phyloP scores from a whole-genome alignment of 2,329 filamentous ascomycete genomes.

The Neofusicoccum sp. region DNA sequence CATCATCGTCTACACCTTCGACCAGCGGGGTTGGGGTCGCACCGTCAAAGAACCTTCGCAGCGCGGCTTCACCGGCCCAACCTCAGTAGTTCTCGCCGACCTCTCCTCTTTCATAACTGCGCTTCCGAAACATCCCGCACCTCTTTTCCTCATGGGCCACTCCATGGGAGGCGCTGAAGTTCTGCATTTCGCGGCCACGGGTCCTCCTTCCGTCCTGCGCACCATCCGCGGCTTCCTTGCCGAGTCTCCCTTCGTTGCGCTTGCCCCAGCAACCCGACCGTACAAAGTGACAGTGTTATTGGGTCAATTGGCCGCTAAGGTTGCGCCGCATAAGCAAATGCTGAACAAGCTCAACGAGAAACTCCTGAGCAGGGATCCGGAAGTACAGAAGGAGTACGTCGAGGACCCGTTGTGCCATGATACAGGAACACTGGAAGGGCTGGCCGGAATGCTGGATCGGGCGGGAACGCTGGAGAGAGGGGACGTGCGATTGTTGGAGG shows the following conservation, averaged over 20 bases:
- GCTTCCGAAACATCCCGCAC: conserved; percentile 51
- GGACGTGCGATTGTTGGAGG: conserved; percentile 48
- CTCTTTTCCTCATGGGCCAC: conserved; percentile 85
- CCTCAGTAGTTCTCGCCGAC: conserved; percentile 72
- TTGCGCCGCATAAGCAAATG: conserved; percentile 71
- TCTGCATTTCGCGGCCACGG: conserved; percentile 59
- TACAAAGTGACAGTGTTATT: conserved; percentile 62
- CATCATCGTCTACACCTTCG: conserved; percentile 76
- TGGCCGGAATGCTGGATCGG: conserved; percentile 77
- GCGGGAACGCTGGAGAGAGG: conserved; percentile 63
- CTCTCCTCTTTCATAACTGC: conserved; percentile 73
- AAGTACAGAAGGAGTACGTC: conserved; percentile 61
- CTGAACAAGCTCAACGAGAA: conserved; percentile 65
- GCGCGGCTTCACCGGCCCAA: conserved; percentile 74
- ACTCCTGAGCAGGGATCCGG: conserved; percentile 68
- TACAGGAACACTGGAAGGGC: conserved; percentile 81
- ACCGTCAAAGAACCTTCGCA: conserved; percentile 65
- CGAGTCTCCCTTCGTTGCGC: conserved; percentile 77
- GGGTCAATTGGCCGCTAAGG: conserved; percentile 67
- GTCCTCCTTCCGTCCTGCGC: conserved; percentile 55
- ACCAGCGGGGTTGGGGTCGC: conserved; percentile 88
- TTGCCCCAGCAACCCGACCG: conserved; percentile 68
- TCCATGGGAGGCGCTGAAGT: conserved; percentile 87
- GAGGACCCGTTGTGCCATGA: conserved; percentile 76
- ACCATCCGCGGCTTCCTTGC: conserved; percentile 73